Conservation (phyloP, 306 rosid genomes). For the Nissolia schottii region DNA sequence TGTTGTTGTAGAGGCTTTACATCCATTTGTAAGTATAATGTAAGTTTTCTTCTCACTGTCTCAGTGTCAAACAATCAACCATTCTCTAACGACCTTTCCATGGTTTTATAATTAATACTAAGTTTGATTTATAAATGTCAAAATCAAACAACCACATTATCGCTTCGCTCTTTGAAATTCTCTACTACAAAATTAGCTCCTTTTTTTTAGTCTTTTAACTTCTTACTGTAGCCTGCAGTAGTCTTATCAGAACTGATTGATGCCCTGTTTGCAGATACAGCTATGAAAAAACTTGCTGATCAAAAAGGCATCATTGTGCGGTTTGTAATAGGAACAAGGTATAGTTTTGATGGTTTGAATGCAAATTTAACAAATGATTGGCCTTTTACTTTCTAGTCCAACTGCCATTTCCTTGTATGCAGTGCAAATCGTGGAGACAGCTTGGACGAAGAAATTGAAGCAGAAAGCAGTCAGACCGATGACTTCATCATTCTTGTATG, state of each 20-base stretch:
- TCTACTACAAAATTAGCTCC: neutral
- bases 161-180: neutral
- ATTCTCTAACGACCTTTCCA: neutral
- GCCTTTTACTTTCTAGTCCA: conserved; percentile 19
- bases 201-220: conserved; percentile 12
- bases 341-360: conserved; percentile 21
- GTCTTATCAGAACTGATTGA: neutral
- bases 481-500: conserved; percentile 69
- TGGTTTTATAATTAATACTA: neutral
- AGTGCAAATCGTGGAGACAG: conserved; percentile 64
- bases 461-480: conserved; percentile 46
- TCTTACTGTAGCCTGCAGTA: neutral
- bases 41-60: neutral
- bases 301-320: conserved; percentile 50
- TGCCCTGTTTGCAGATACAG: conserved; percentile 38
- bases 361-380: conserved; percentile 15
- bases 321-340: conserved; percentile 71
- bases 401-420: conserved; percentile 32
- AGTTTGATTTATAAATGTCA: conserved; percentile 2
- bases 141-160: neutral
- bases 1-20: neutral
- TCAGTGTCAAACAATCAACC: conserved; percentile 1
- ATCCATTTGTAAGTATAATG: neutral
- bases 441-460: conserved; percentile 53
- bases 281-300: conserved; percentile 37